A percentile compares a stretch with the other conserved stretches of the same genome.
phyloP scores from a whole-genome alignment of 192 early-diverging fungal genomes.

The Mortierella hygrophila region DNA sequence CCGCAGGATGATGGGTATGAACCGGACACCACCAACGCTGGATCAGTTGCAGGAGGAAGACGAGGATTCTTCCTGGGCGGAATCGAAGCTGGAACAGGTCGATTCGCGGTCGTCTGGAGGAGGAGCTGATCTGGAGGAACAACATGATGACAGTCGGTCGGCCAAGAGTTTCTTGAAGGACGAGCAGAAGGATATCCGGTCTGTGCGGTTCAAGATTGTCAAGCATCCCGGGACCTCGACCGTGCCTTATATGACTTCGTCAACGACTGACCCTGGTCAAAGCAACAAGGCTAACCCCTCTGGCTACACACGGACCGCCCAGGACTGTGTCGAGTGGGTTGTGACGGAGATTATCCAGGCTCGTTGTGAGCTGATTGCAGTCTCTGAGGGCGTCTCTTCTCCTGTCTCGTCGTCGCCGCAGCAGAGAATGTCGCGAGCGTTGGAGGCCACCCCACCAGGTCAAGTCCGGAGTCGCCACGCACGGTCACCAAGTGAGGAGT shows the following conservation, averaged over 20 bases:
- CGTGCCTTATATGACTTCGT: conserved; percentile 29
- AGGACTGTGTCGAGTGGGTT: conserved; percentile 45
- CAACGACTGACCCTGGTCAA: background rate
- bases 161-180: conserved; percentile 21
- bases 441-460: conserved; percentile 1
- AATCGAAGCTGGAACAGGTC: background rate
- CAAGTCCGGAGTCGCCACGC: conserved; percentile 10
- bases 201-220: conserved; percentile 52
- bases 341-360: conserved; percentile 49
- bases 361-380: conserved; percentile 35
- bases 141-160: conserved; percentile 3
- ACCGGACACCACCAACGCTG: background rate
- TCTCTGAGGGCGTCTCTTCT: conserved; percentile 12
- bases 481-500: conserved; percentile 45
- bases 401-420: background rate
- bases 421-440: background rate
- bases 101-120: background rate
- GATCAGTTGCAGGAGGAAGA: conserved; percentile 22
- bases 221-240: conserved; percentile 46
- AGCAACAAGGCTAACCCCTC: conserved; percentile 19
- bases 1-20: conserved; percentile 27
- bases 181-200: conserved; percentile 26
- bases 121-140: background rate
- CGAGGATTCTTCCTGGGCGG: background rate
- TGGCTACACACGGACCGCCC: conserved; percentile 17